These are phyloP conservation scores for Suillus clintonianus DNA, from an alignment of 768 basidiomycete genomes.

Conservation along the genomic window DNA sequence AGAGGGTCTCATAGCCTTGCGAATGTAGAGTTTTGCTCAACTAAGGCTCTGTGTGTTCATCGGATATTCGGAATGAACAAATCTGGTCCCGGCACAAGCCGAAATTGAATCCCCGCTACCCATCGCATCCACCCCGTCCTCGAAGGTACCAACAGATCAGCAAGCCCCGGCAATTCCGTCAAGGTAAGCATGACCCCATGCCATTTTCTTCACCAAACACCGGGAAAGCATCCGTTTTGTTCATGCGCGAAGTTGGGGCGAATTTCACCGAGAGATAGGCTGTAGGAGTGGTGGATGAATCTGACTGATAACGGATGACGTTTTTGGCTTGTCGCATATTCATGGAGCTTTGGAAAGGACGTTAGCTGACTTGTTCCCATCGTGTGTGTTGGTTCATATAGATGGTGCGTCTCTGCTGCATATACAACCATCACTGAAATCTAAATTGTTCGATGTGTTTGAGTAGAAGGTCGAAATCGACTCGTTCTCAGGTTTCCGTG, in stretches of 20 bases:
- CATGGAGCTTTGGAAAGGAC: slow-evolving; percentile 10
- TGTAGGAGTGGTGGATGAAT: slow-evolving; percentile 45
- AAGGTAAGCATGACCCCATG: slow-evolving; percentile 56
- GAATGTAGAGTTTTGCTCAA: too few species aligned
- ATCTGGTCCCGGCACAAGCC: slow-evolving; percentile 24
- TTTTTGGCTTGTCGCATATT: slow-evolving; percentile 14
- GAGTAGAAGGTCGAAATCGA: slow-evolving; percentile 96
- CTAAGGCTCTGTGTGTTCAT: too few species aligned
- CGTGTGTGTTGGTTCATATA: slow-evolving; percentile 2
- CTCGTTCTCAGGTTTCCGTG: slow-evolving; percentile 94
- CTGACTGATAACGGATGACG: slow-evolving; percentile 38
- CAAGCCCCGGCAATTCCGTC: slow-evolving; percentile 45
- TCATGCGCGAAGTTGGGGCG: neutral
- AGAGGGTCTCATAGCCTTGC: too few species aligned
- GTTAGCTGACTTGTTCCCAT: slow-evolving; percentile 17
- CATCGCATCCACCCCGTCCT: slow-evolving; percentile 12
- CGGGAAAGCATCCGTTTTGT: slow-evolving; percentile 10
- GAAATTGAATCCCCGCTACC: slow-evolving; percentile 27
- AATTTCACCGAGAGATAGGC: slow-evolving; percentile 13
- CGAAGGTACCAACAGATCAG: slow-evolving; percentile 19
- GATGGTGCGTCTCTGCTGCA: slow-evolving; percentile 24
- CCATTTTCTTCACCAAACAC: slow-evolving; percentile 13
- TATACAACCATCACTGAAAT: neutral
- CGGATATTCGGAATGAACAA: slow-evolving; percentile 11
- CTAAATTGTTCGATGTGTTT: slow-evolving; percentile 12